Percentiles rank a stretch among this genome's conserved stretches.
phyloP scores from a whole-genome alignment of 2,329 filamentous ascomycete species.

The Cladosporium oxysporum region DNA sequence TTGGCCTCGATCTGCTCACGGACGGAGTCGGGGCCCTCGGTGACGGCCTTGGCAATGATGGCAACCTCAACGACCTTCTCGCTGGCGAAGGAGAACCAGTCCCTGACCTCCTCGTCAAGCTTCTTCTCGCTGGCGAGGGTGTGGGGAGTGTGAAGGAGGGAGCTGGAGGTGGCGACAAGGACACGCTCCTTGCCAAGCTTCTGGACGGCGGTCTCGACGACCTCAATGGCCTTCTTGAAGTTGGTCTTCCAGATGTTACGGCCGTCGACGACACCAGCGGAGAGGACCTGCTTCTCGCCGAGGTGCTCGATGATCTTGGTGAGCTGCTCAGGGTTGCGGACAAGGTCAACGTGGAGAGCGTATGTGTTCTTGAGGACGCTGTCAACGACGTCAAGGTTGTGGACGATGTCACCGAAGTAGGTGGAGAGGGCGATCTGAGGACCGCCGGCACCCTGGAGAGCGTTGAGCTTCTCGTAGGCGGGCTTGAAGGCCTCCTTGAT shows the following conservation, averaged over 20 bases:
- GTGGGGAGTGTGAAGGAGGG: constrained; percentile 97
- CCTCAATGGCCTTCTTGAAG: constrained; percentile 92
- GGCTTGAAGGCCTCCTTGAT: constrained; percentile 98
- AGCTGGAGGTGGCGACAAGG: constrained; percentile 94
- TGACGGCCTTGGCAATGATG: constrained; percentile 95
- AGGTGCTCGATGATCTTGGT: constrained; percentile 79
- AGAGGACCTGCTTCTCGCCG: constrained; percentile 85
- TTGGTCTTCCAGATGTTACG: constrained; percentile 99
- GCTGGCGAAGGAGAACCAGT: constrained; percentile 98
- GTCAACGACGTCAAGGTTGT: constrained; percentile 88
- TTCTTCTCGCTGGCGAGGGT: constrained; percentile 99
- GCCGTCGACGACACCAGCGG: constrained; percentile 94
- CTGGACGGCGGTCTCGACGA: constrained; percentile 84
- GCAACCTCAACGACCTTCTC: constrained; percentile 93
- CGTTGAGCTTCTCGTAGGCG: constrained; percentile 83
- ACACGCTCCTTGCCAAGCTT: constrained; percentile 97
- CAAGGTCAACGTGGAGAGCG: constrained; percentile 90
- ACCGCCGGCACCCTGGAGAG: constrained; percentile 70
- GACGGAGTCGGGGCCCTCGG: constrained; percentile 84
- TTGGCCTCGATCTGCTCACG: constrained; percentile 92
- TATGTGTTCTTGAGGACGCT: constrained; percentile 71
- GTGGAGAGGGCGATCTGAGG: constrained; percentile 90
- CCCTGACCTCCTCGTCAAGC: constrained; percentile 85
- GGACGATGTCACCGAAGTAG: constrained; percentile 98
- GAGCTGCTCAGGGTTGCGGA: constrained; percentile 97